Percentiles rank a stretch among this genome's conserved stretches.
Conservation (phyloP, 164 flowering plant genomes). For the Brasenia schreberi region DNA sequence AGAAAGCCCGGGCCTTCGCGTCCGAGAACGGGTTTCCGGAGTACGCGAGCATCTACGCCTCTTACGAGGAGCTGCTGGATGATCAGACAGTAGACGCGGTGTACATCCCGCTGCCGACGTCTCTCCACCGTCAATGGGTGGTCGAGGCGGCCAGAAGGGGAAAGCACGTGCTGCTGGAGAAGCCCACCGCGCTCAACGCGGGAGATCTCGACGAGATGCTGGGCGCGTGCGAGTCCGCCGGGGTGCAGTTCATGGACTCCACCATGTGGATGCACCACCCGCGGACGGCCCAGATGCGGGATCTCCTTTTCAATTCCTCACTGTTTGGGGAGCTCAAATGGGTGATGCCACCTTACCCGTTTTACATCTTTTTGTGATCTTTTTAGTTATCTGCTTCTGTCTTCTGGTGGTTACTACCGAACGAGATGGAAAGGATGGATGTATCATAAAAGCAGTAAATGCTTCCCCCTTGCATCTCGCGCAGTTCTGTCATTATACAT, state of each 20-base stretch:
- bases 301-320: conserved; percentile 27
- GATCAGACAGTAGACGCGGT: conserved; percentile 58
- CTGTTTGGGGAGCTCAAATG: conserved; percentile 40
- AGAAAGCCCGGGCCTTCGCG: conserved; percentile 41
- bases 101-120: conserved; percentile 57
- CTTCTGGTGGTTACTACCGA: background rate
- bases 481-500: no score
- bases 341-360: conserved; percentile 10
- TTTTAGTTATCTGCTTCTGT: background rate
- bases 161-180: conserved; percentile 64
- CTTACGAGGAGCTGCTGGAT: conserved; percentile 48
- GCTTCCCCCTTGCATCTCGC: no score
- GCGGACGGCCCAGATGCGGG: conserved; percentile 44
- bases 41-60: conserved; percentile 37
- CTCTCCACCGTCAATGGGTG: conserved; percentile 49
- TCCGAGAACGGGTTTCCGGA: conserved; percentile 33
- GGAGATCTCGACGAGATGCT: conserved; percentile 38
- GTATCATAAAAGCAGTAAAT: background rate
- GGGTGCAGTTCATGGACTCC: conserved; percentile 71
- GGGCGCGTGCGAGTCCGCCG: conserved; percentile 40
- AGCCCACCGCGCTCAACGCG: conserved; percentile 49
- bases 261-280: conserved; percentile 86
- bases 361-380: background rate
- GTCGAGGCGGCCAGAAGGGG: conserved; percentile 37
- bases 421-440: background rate